Base-by-base conservation (phyloP, 805 yeast species). In the Lachancea sp. region DNA sequence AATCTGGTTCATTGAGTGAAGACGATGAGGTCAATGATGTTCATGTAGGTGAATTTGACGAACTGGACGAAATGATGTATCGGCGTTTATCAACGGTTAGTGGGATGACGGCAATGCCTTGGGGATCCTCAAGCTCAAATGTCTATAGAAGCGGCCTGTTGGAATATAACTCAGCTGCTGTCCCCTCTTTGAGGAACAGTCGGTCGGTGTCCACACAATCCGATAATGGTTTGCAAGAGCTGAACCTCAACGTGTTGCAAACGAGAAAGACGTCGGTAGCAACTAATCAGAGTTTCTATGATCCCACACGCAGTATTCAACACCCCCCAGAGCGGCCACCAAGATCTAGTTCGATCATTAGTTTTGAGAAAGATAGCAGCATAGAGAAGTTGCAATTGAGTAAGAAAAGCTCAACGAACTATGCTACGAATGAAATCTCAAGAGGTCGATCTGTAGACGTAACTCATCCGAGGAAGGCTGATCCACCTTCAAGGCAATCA, bases 41-140 rank as follows among this genome's bases (percentile, higher is more conserved):
- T 4, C 47, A 49, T 18, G 43, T 58, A 16, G 59, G 48, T 9
- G 63, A 58, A 13, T 41, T 55, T 29, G 64, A 59, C 40, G 61
- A 52, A 29, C 37, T 59, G 18, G 63, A 59, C 36, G 62, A 57
- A 40, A 60, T 54, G 38, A 45, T 59, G 39, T 59, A 58, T 38
- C 50, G 44, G 13, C 49, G 58, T 21, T 32, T 58, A 5, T 50
- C 58, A 13, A 34, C 25, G 11, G 29, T 29, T 8, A 40, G 39
- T 22, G 42, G 38, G 5, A 11, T 40, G 5, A 21, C 34, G 8
- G 38, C 38, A 16, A 15, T 28, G 17, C 20, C 19, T 5, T 23
- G 34, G 2, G 38, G 38, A 15, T 23, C 39, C 8, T 40, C 43
- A 11, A 25, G 40, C 13, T 24, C 36, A 6, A 40, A 34, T 13